A percentile compares a stretch with the other conserved stretches of the same genome.
Evolutionary conservation across 345 rosid genomes (phyloP).

Genomic region (Tarenaya hassleriana): DNA sequence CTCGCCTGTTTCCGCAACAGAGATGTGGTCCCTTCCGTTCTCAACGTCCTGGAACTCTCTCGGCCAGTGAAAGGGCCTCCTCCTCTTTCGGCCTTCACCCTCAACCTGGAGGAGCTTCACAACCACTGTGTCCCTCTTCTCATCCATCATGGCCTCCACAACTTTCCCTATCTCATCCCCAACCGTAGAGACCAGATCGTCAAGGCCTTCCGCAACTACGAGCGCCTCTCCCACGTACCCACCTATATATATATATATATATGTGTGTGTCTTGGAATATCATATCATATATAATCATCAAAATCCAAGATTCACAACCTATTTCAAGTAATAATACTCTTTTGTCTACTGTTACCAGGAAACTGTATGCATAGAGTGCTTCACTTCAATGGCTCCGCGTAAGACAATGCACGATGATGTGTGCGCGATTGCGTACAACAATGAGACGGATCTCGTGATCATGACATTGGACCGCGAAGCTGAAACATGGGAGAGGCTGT

Average conservation of each 20-base stretch:
- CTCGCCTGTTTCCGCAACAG: constrained; percentile 38
- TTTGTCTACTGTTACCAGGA: constrained; percentile 3
- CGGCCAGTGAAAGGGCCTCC: constrained; percentile 29
- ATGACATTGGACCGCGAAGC: constrained; percentile 24
- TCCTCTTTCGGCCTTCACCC: constrained; percentile 27
- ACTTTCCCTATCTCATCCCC: constrained; percentile 19
- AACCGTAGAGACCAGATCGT: constrained; percentile 26
- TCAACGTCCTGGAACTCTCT: constrained; percentile 30
- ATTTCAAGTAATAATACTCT: too few relatives aligned
- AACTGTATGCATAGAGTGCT: constrained; percentile 31
- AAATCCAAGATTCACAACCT: too few relatives aligned
- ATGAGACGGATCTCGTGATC: constrained; percentile 29
- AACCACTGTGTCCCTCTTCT: constrained; percentile 21
- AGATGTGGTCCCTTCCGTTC: constrained; percentile 26
- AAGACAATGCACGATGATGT: constrained; percentile 41
- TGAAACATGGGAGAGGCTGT: constrained; percentile 17
- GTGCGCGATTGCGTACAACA: constrained; percentile 32
- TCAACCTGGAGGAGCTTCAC: constrained; percentile 33
- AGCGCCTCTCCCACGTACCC: constrained; percentile 13
- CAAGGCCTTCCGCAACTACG: constrained; percentile 28
- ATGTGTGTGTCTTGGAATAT: too few relatives aligned
- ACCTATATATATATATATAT: not conserved
- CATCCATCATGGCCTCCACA: constrained; percentile 18
- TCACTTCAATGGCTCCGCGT: constrained; percentile 33
- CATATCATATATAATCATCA: too few relatives aligned